phyloP scores from a whole-genome alignment of 2,329 filamentous ascomycete genomes.

The Orbilia quercus region DNA sequence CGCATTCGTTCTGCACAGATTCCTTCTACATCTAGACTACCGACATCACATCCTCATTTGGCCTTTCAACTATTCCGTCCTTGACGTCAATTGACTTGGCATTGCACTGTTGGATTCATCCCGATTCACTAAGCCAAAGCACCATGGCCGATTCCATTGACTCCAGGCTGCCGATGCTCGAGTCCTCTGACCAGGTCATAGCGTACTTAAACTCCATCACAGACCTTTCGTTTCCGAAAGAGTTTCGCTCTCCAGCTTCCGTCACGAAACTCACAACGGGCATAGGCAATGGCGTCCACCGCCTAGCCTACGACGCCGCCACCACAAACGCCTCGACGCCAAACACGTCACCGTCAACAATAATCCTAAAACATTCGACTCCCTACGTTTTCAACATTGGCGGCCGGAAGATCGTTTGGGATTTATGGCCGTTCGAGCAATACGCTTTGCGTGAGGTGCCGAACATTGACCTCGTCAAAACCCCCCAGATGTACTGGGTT shows the following conservation, averaged over 20 bases:
- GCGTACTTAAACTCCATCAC: constrained; percentile 38
- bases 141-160: constrained; percentile 25
- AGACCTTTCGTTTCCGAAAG: constrained; percentile 34
- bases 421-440: constrained; percentile 42
- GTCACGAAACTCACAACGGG: constrained; percentile 24
- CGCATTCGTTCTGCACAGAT: too few relatives aligned
- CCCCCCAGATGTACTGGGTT: constrained; percentile 50
- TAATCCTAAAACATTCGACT: constrained; percentile 52
- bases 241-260: constrained; percentile 28
- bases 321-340: background rate
- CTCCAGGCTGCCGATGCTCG: constrained; percentile 24
- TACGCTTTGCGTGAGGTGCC: constrained; percentile 33
- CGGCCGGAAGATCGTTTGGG: constrained; percentile 38
- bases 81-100: too few relatives aligned
- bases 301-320: constrained; percentile 32
- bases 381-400: constrained; percentile 37
- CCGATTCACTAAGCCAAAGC: too few relatives aligned
- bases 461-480: constrained; percentile 37
- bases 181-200: constrained; percentile 37
- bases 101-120: too few relatives aligned
- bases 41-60: too few relatives aligned
- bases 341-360: constrained; percentile 10
- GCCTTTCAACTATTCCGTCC: too few relatives aligned
- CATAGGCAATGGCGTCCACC: constrained; percentile 42
- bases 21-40: too few relatives aligned